Conservation (phyloP, 116 monocot genomes). For the Phalaenopsis hybrid region DNA sequence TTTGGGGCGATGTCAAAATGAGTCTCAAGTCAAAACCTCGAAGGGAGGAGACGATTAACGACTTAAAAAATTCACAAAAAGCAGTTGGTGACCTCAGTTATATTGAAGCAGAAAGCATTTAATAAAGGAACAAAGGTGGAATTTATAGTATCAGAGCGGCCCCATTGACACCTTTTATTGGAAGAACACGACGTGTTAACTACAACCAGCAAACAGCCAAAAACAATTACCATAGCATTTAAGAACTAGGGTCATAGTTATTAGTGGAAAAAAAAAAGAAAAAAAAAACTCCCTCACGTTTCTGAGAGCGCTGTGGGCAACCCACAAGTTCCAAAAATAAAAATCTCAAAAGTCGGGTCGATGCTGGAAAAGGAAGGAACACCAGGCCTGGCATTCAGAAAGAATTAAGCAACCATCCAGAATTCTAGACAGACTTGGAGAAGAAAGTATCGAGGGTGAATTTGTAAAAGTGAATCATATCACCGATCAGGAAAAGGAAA, state of each 20-base stretch:
- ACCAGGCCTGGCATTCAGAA: not conserved
- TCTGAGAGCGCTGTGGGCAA: not conserved
- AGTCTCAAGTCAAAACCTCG: not conserved
- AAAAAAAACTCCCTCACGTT: not conserved
- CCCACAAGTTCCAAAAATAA: not conserved
- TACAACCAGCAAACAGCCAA: not conserved
- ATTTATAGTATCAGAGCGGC: not conserved
- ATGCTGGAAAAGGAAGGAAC: constrained; percentile 3
- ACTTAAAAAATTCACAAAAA: not conserved
- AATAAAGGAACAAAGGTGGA: not conserved
- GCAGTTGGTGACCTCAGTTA: not conserved
- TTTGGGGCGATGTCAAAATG: not conserved
- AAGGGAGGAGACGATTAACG: not conserved
- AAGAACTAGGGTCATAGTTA: not conserved
- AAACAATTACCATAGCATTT: not conserved
- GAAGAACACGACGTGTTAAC: not conserved
- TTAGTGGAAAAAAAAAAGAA: not conserved
- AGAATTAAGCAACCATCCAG: not conserved
- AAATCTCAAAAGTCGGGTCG: not conserved
- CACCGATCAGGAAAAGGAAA: not conserved
- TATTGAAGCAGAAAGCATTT: not conserved
- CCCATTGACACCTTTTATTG: constrained; percentile 2
- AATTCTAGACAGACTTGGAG: not conserved
- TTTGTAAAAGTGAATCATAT: not conserved
- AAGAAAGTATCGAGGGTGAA: not conserved